Evolutionary conservation across 345 rosid genomes (phyloP), one percentile per base, ranked within the genome.

Genomic region (Clausena lansium): DNA sequence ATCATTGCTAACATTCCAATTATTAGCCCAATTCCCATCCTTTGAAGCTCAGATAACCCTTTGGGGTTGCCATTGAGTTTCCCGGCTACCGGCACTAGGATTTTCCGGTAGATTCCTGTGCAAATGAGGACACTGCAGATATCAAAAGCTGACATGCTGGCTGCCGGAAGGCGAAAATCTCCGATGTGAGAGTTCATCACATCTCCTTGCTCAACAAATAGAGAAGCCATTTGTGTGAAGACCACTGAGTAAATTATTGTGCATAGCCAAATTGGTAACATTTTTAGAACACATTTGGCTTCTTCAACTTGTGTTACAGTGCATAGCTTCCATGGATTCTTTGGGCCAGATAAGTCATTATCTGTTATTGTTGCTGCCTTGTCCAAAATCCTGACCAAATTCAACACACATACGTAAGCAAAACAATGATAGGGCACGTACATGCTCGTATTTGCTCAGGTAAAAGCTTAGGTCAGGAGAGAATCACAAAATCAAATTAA

Each of bases 111-210:
- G 24, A 95, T 83, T 70, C 93, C 93, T 0, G 98, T 95, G 83
- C 82, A 88, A 22, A 90, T 57, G 2, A 93, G 87, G 72, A 95
- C 98, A 50, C 98, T 93, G 65, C 84, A 81, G 69, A 95, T 90
- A 35, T 95, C 98, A 67, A 95, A 95, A 22, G 88, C 89, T 0
- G 98, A 93, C 98, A 95, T 93, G 88, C 98, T 93, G 0, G 98
- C 98, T 0, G 98, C 98, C 0, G 98, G 98, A 33, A 95, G 81
- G 80, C 82, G 95, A 62, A 95, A 95, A 35, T 73, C 54, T 0
- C 91, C 89, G 0, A 92, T 1, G 1, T 69, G 13, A 65, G 98
- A 80, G 55, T 82, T 69, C 98, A 95, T 95, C 1, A 89, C 94
- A 71, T 82, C 88, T 39, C 92, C 92, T 84, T 89, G 92, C 77